Evolutionary conservation across 495 filamentous ascomycete species (phyloP).

Genomic region (Clavariopsis aquatica): DNA sequence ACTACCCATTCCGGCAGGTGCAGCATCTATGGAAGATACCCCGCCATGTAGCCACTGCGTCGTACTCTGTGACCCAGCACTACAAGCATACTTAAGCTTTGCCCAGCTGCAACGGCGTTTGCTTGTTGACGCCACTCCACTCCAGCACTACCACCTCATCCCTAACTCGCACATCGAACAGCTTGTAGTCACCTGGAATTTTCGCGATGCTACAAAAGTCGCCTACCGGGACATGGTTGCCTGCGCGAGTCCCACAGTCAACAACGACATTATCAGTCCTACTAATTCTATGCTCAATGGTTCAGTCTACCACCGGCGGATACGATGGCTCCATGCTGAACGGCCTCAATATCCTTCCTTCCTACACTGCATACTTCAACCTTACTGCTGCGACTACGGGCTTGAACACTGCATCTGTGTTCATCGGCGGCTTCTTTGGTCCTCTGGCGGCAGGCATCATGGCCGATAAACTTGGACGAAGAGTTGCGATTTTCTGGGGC

Average conservation of each 20-base stretch:
- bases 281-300: constrained; percentile 51
- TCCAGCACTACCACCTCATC: too few relatives aligned
- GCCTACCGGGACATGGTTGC: constrained; percentile 53
- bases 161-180: too few relatives aligned
- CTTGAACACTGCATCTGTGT: constrained; percentile 53
- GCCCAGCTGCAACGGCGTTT: too few relatives aligned
- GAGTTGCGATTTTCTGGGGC: constrained; percentile 37
- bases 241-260: constrained; percentile 55
- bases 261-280: constrained; percentile 48
- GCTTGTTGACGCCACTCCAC: too few relatives aligned
- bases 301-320: constrained; percentile 52
- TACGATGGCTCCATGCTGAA: constrained; percentile 54
- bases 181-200: too few relatives aligned
- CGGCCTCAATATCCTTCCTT: constrained; percentile 54
- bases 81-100: too few relatives aligned
- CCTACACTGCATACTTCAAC: constrained; percentile 54
- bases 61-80: too few relatives aligned
- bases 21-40: too few relatives aligned
- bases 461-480: constrained; percentile 50
- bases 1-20: too few relatives aligned
- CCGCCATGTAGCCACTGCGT: too few relatives aligned
- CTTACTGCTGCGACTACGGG: constrained; percentile 49
- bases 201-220: constrained; percentile 32
- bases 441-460: constrained; percentile 45
- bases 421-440: constrained; percentile 50